These are phyloP conservation scores for Sordariomycetes sp. DNA, from an alignment of 2,329 filamentous ascomycete species.

Conservation along the genomic window DNA sequence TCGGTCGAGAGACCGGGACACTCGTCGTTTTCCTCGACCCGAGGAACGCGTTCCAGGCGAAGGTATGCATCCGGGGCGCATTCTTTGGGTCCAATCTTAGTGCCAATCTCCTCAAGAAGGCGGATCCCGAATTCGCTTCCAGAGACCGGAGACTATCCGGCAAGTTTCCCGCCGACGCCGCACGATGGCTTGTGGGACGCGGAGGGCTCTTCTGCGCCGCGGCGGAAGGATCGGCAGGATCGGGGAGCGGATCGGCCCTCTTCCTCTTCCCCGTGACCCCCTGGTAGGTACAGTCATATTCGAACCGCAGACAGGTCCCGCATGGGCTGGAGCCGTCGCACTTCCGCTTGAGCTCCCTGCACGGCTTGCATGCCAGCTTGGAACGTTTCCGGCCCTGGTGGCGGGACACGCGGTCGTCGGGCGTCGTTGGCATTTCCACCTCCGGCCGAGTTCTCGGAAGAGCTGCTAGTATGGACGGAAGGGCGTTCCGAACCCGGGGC, in stretches of 20 bases:
- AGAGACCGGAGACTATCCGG: conserved; percentile 26
- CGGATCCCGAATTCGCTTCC: conserved; percentile 46
- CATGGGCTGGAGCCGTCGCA: conserved; percentile 43
- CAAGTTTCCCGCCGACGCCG: conserved; percentile 8
- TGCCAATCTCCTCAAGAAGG: conserved; percentile 41
- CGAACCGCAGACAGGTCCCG: conserved; percentile 39
- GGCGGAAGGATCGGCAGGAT: not conserved
- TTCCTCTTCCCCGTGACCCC: conserved; percentile 11
- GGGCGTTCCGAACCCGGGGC: too few species aligned
- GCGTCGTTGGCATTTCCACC: not conserved
- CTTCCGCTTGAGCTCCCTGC: conserved; percentile 43
- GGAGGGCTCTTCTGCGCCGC: not conserved
- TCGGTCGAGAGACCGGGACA: conserved; percentile 16
- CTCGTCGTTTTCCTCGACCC: conserved; percentile 18
- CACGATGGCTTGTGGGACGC: not conserved
- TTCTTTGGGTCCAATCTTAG: conserved; percentile 40
- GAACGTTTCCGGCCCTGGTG: conserved; percentile 22
- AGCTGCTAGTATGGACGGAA: not conserved
- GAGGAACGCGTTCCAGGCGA: conserved; percentile 40
- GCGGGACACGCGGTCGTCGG: not conserved
- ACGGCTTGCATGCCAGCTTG: conserved; percentile 35
- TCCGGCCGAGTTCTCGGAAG: not conserved
- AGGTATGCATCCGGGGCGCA: conserved; percentile 40
- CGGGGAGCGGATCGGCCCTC: conserved; percentile 4
- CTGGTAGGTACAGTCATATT: conserved; percentile 40